Evolutionary conservation across 306 rosid species (phyloP).

Genomic region (Prunus mongolica): DNA sequence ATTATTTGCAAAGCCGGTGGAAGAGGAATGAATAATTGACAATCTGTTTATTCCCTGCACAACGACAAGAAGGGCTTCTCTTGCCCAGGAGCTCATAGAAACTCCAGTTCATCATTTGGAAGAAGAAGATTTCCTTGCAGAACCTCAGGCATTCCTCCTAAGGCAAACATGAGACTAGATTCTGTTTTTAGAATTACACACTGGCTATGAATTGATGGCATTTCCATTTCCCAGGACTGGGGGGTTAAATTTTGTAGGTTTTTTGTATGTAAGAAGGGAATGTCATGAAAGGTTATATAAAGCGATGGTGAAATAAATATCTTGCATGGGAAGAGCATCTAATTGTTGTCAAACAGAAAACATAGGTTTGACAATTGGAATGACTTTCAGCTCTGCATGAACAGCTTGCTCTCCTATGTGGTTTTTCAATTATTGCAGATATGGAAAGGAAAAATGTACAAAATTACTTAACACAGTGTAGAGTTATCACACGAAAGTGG

Average conservation of each 20-base stretch:
- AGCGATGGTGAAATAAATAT: not conserved
- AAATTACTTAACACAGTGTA: not conserved
- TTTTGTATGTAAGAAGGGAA: not conserved
- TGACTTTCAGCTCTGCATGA: not conserved
- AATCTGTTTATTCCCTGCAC: constrained; percentile 17
- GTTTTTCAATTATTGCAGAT: not conserved
- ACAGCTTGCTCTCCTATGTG: not conserved
- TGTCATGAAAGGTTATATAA: not conserved
- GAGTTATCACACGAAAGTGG: constrained; percentile 6
- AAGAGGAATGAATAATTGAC: constrained; percentile 12
- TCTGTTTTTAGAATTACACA: not conserved
- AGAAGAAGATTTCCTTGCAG: not conserved
- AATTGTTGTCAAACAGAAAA: not conserved
- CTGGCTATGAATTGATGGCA: constrained; percentile 4
- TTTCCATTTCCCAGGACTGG: not conserved
- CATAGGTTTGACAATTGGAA: not conserved
- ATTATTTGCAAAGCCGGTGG: not conserved
- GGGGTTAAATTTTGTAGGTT: not conserved
- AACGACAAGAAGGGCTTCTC: not conserved
- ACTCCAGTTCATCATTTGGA: not conserved
- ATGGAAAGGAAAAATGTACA: not conserved
- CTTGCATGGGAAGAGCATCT: not conserved
- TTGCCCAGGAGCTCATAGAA: not conserved
- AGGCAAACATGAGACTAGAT: not conserved
- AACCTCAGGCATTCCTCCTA: not conserved